Evolutionary conservation across 108 stramenopile species (phyloP).

Genomic region (Schizochytrium sp.): DNA sequence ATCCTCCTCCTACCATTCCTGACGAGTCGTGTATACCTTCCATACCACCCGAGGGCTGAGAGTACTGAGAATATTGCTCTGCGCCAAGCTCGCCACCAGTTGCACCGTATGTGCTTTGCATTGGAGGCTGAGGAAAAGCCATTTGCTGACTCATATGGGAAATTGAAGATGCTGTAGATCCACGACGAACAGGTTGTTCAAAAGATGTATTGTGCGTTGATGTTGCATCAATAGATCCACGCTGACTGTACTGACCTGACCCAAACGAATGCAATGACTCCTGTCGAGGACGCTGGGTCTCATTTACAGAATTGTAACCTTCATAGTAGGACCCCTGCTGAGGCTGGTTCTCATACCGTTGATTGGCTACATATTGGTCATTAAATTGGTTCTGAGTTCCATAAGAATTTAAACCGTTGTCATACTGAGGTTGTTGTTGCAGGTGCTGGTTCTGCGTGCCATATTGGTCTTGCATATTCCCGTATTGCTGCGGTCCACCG

Average conservation of each 20-base stretch:
- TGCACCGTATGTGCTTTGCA: background rate
- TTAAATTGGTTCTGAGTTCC: background rate
- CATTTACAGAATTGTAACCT: background rate
- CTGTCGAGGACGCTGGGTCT: background rate
- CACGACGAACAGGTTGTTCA: background rate
- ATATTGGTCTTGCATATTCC: too few relatives aligned
- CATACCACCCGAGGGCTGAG: background rate
- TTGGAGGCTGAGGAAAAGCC: background rate
- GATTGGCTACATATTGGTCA: background rate
- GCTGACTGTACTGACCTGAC: constrained; percentile 31
- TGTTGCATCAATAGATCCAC: background rate
- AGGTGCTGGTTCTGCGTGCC: background rate
- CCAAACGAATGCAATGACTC: background rate
- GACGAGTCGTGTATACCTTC: background rate
- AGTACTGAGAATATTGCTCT: background rate
- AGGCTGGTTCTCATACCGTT: background rate
- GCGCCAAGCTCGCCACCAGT: background rate
- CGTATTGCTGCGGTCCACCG: too few relatives aligned
- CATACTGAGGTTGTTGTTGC: background rate
- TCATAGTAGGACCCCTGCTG: constrained; percentile 1
- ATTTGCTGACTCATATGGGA: constrained; percentile 14
- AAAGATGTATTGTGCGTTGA: background rate
- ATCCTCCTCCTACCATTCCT: background rate
- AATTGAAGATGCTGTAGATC: background rate
- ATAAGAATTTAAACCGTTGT: background rate